Evolutionary conservation across 257 asterid genomes (phyloP), one percentile per base, ranked within the genome.

Genomic region (Thymus quinquecostatus): DNA sequence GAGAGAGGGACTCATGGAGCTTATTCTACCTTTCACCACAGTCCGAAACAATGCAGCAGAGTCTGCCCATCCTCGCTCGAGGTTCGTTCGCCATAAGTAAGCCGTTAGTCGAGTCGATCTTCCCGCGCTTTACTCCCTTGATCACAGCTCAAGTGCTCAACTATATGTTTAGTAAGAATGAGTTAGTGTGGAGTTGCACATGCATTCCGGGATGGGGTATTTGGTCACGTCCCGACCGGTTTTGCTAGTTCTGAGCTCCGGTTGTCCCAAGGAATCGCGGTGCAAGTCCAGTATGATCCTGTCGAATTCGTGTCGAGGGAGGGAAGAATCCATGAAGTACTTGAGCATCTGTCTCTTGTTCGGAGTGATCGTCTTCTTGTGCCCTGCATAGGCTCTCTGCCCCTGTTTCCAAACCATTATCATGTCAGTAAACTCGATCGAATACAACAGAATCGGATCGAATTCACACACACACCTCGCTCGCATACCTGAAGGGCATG

Each of bases 291-390:
- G 48, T 43, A 94, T 83, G 65, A 94, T 91, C 55, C 64, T 67
- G 49, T 82, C 80, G 84, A 94, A 91, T 68, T 91, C 91, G 0
- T 75, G 51, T 61, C 86, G 92, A 2, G 89, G 84, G 2, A 91
- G 87, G 38, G 95, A 82, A 1, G 90, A 71, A 64, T 94, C 85
- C 90, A 89, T 78, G 72, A 94, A 94, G 58, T 91, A 79, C 9
- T 66, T 77, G 32, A 91, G 83, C 97, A 94, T 94, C 47, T 89
- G 96, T 72, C 99, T 84, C 84, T 94, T 94, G 86, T 94, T 94
- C 3, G 99, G 98, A 14, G 85, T 87, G 59, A 94, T 88, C 4
- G 96, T 94, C 83, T 94, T 94, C 50, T 78, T 91, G 88, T 89
- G 97, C 74, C 97, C 98, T 53, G 88, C 91, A 74, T 86, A 94